Conservation (phyloP, 2,329 filamentous ascomycete genomes). For the Emergomyces pasteurianus region DNA sequence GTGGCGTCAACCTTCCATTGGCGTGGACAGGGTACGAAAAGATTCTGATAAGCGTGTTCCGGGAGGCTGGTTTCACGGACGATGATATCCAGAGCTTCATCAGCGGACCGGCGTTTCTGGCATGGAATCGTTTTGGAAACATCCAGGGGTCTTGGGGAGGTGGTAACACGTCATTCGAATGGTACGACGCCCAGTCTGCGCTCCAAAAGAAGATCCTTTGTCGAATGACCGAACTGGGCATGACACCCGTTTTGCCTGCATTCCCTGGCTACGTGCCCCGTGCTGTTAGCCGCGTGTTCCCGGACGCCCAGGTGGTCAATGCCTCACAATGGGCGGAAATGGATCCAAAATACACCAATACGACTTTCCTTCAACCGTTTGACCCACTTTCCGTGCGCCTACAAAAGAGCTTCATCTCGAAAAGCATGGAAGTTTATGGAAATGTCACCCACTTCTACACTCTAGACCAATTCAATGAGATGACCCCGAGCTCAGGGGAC, state of each 20-base stretch:
- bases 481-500: constrained; percentile 37
- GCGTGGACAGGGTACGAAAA: constrained; percentile 44
- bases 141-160: constrained; percentile 21
- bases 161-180: constrained; percentile 23
- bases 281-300: constrained; percentile 14
- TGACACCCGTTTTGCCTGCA: constrained; percentile 22
- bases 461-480: constrained; percentile 44
- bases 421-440: constrained; percentile 37
- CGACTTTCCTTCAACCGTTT: constrained; percentile 37
- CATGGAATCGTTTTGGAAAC: not conserved
- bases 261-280: not conserved
- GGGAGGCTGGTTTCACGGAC: constrained; percentile 34
- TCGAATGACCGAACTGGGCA: constrained; percentile 42
- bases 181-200: constrained; percentile 38
- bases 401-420: constrained; percentile 36
- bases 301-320: constrained; percentile 33
- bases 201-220: constrained; percentile 38
- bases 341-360: constrained; percentile 31
- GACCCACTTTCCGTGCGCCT: constrained; percentile 34
- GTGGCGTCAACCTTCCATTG: constrained; percentile 41
- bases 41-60: constrained; percentile 38
- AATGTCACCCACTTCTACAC: constrained; percentile 40
- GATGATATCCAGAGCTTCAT: constrained; percentile 37
- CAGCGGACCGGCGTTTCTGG: not conserved
- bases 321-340: constrained; percentile 36